These are phyloP conservation scores for Apiospora koreana DNA, from an alignment of 2,329 filamentous ascomycete species.

Conservation along the genomic window DNA sequence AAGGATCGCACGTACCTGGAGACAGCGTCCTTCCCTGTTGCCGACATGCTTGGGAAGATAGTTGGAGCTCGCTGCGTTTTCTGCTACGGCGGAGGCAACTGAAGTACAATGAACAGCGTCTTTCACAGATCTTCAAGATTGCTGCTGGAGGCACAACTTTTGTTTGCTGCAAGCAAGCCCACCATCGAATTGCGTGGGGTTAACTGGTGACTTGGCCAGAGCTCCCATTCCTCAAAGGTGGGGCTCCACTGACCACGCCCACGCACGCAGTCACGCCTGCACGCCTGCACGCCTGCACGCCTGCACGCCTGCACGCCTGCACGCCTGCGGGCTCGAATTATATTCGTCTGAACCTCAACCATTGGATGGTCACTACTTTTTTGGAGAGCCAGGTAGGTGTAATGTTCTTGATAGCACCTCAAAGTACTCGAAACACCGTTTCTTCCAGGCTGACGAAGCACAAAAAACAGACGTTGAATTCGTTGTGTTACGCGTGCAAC, in stretches of 20 bases:
- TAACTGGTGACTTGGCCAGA: conserved; percentile 4
- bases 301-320: too few species aligned
- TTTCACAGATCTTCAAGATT: not conserved
- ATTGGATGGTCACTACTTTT: too few species aligned
- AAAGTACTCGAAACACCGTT: too few species aligned
- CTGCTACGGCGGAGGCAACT: not conserved
- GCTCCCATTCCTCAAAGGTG: not conserved
- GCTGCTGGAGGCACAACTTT: conserved; percentile 5
- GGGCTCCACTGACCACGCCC: not conserved
- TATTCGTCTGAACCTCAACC: too few species aligned
- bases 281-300: too few species aligned
- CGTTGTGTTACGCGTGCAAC: not conserved
- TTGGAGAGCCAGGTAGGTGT: too few species aligned
- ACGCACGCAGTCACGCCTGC: too few species aligned
- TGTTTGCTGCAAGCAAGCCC: not conserved
- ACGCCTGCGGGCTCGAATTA: too few species aligned
- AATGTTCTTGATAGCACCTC: too few species aligned
- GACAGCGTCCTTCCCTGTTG: conserved; percentile 11
- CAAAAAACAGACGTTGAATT: too few species aligned
- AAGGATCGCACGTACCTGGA: not conserved
- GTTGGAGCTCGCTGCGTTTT: not conserved
- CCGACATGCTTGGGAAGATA: not conserved
- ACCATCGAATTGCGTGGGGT: not conserved
- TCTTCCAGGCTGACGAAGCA: too few species aligned
- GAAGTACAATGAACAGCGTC: not conserved